Evolutionary conservation across 1,139 yeast genomes (phyloP), one percentile per base, ranked within the genome.

Genomic region (Candida glucosophila): DNA sequence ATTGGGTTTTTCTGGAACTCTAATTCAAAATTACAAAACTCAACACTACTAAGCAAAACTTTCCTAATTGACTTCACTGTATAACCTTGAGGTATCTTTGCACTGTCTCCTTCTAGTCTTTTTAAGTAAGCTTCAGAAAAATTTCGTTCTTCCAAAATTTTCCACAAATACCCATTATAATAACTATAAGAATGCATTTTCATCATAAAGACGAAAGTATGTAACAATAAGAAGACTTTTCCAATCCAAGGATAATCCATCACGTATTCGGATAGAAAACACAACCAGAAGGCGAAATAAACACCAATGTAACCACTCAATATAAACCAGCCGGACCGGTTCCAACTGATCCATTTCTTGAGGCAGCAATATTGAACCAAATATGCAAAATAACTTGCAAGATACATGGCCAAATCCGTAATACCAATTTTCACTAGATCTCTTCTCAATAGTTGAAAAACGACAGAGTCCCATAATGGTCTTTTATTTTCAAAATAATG

Each of bases 161-260:
- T 57, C 90, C 94, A 83, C 29, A 86, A 57, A 47, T 86, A 83
- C 0, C 96, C 97, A 46, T 86, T 86, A 55, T 77, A 88, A 42
- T 78, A 83, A 1, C 82, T 83, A 46, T 77, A 88, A 2, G 95
- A 83, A 49, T 88, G 96, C 75, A 78, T 79, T 47, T 88, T 88
- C 97, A 88, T 88, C 36, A 88, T 50, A 37, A 86, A 58, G 4
- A 88, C 96, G 28, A 83, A 59, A n/a, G 83, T 73, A 49, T 88
- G 97, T 30, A 88, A 59, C 31, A 82, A 66, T 34, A 88, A 55
- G 42, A 81, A 88, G 21, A 86, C 88, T 43, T 77, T 75, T 4
- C 85, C 95, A 28, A 86, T 78, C 97, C 97, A 88, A 3, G 88
- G 83, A 41, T 65, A 79, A 18, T 62, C 52, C 49, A 54, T 42